phyloP scores from a whole-genome alignment of 129 eudicot species.

The Silybum marianum region DNA sequence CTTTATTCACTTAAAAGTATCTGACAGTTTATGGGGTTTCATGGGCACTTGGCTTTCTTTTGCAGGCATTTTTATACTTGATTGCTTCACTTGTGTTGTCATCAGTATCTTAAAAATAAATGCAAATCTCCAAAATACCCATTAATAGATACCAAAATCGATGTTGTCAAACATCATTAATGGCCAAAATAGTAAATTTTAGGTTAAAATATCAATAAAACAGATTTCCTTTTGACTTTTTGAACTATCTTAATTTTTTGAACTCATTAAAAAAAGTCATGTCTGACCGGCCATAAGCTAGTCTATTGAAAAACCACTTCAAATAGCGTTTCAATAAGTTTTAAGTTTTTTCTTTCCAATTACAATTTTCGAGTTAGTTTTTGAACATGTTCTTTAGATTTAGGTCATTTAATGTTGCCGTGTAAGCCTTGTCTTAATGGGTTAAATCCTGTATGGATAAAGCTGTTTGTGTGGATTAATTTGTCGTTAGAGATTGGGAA shows the following conservation, averaged over 20 bases:
- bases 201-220: conserved; percentile 1
- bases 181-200: conserved; percentile 5
- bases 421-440: no score
- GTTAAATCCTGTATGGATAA: no score
- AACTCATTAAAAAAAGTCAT: not conserved
- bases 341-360: no score
- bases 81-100: conserved; percentile 19
- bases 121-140: not conserved
- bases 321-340: not conserved
- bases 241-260: not conserved
- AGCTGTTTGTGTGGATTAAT: no score
- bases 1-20: conserved; percentile 39
- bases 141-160: not conserved
- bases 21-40: conserved; percentile 69
- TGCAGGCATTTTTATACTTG: conserved; percentile 35
- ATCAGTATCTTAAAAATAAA: not conserved
- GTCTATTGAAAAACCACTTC: no score
- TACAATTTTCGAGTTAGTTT: not conserved
- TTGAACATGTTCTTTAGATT: no score
- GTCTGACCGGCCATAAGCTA: not conserved
- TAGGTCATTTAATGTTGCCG: not conserved
- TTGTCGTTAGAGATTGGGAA: no score
- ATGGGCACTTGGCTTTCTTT: conserved; percentile 60
- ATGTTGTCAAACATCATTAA: not conserved
- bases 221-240: conserved; percentile 12